Evolutionary conservation across 176 grass and related monocot species (phyloP).

Genomic region (Oryza brachyantha): DNA sequence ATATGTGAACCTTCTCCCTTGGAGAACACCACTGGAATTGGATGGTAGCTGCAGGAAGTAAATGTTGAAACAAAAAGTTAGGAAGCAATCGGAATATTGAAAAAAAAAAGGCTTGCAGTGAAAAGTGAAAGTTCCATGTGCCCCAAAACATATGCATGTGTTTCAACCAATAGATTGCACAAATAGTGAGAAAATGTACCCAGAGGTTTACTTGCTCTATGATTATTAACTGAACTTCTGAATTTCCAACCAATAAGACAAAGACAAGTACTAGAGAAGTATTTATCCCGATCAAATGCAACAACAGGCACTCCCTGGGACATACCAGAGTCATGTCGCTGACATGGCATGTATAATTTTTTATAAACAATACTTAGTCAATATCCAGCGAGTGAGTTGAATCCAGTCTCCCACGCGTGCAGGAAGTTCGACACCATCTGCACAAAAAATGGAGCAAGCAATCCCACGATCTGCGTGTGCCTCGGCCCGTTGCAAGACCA

Average conservation of each 20-base stretch:
- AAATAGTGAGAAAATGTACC: not conserved
- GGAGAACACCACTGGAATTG: conserved; percentile 91
- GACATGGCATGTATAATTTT: not conserved
- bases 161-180: not conserved
- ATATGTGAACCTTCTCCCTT: conserved; percentile 73
- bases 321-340: not conserved
- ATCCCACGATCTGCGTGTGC: not conserved
- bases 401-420: not conserved
- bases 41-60: conserved; percentile 72
- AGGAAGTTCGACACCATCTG: not conserved
- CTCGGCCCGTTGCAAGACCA: not conserved
- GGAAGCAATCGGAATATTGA: not conserved
- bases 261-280: not conserved
- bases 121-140: not conserved
- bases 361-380: not conserved
- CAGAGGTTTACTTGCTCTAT: not conserved
- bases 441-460: not conserved
- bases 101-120: not conserved
- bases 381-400: not conserved
- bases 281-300: not conserved
- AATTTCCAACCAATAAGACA: not conserved
- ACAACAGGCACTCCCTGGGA: not conserved
- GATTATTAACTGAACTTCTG: not conserved
- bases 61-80: not conserved
- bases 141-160: not conserved